Percentiles rank a stretch among this genome's conserved stretches.
phyloP scores from a whole-genome alignment of 441 rosid species.

The Pelargonium australe region DNA sequence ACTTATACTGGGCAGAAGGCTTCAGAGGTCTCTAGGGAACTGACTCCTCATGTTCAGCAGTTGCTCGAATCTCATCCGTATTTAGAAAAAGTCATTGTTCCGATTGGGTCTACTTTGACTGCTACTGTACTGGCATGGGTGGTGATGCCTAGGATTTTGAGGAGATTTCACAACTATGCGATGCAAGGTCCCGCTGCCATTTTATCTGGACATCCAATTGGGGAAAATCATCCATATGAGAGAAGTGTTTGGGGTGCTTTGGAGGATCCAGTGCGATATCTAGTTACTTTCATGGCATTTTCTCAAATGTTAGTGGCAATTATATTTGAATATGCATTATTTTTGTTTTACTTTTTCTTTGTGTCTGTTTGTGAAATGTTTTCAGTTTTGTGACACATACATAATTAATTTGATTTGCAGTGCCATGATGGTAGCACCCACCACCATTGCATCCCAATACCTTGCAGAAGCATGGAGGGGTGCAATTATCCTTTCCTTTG shows the following conservation, averaged over 20 bases:
- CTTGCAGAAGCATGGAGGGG: conserved; percentile 63
- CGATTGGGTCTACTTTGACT: conserved; percentile 46
- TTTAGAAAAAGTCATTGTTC: conserved; percentile 55
- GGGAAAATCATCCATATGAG: conserved; percentile 59
- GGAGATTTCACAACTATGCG: conserved; percentile 61
- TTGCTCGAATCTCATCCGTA: conserved; percentile 57
- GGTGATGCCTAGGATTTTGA: conserved; percentile 70
- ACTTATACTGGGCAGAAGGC: conserved; percentile 47
- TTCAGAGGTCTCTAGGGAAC: conserved; percentile 42
- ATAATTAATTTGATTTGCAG: conserved; percentile 36
- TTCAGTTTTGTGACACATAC: not conserved
- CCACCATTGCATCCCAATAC: conserved; percentile 63
- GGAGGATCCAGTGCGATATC: conserved; percentile 81
- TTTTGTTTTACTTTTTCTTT: not conserved
- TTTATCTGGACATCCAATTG: conserved; percentile 33
- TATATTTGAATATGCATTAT: conserved; percentile 1
- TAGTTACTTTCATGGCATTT: conserved; percentile 71
- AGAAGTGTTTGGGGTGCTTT: conserved; percentile 82
- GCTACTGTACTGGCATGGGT: conserved; percentile 72
- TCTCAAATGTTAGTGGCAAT: conserved; percentile 51
- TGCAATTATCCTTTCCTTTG: conserved; percentile 65
- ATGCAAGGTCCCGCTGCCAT: conserved; percentile 45
- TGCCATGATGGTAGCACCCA: conserved; percentile 73
- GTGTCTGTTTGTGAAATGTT: not conserved
- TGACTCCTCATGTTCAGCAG: conserved; percentile 54